phyloP scores from a whole-genome alignment of 2,329 filamentous ascomycete genomes.

The Exophiala lecanii-corni region DNA sequence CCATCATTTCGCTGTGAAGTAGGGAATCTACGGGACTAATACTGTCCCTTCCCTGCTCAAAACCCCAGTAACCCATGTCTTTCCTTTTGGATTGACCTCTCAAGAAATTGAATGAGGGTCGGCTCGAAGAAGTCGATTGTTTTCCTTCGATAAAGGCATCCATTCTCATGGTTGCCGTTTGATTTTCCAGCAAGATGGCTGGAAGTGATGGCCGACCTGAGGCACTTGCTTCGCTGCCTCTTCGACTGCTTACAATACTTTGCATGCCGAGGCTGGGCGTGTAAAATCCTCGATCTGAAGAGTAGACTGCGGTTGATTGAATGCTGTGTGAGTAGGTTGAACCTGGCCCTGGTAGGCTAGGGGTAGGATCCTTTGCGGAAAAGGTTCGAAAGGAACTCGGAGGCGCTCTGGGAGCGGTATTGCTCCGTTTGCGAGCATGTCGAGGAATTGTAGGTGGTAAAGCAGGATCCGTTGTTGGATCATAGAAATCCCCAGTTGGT shows the following conservation, averaged over 20 bases:
- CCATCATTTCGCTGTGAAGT: slow-evolving; percentile 24
- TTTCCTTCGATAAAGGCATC: slow-evolving; percentile 76
- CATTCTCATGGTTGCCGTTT: slow-evolving; percentile 71
- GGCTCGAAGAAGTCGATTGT: slow-evolving; percentile 17
- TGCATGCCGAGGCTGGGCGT: slow-evolving; percentile 38
- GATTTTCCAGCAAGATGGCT: slow-evolving; percentile 38
- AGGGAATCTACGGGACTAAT: slow-evolving; percentile 22
- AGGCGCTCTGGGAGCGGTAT: slow-evolving; percentile 70
- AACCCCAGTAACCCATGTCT: slow-evolving; percentile 29
- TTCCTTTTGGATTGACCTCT: slow-evolving; percentile 24
- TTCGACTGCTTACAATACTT: slow-evolving; percentile 33
- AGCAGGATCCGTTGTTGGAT: slow-evolving; percentile 39
- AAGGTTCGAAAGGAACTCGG: slow-evolving; percentile 75
- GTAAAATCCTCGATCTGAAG: slow-evolving; percentile 21
- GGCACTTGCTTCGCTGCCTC: slow-evolving; percentile 51
- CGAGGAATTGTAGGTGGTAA: slow-evolving; percentile 51
- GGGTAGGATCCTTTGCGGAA: slow-evolving; percentile 46
- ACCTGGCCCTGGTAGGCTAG: slow-evolving; percentile 20
- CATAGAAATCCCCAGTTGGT: slow-evolving; percentile 22
- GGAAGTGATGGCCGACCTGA: slow-evolving; percentile 62
- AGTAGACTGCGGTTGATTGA: slow-evolving; percentile 21
- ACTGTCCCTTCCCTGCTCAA: slow-evolving; percentile 20
- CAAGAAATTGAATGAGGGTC: slow-evolving; percentile 25
- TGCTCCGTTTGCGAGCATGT: slow-evolving; percentile 83
- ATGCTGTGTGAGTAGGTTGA: slow-evolving; percentile 24